A percentile compares a stretch with the other conserved stretches of the same genome.
Conservation (phyloP, 768 basidiomycete genomes). For the Lactarius hatsudake region DNA sequence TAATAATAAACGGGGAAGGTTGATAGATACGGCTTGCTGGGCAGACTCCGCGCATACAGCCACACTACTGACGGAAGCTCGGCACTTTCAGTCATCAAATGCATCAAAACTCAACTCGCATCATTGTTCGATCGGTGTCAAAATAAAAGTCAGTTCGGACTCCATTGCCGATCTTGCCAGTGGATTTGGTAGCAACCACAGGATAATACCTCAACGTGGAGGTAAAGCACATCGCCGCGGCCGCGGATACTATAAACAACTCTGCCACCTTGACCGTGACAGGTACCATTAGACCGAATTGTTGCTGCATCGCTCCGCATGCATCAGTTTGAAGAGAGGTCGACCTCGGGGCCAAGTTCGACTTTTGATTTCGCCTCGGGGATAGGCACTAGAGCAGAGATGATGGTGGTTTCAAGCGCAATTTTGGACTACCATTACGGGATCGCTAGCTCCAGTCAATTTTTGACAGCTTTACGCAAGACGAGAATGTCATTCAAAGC, state of each 20-base stretch:
- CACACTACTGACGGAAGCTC: background rate
- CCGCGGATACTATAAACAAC: too few species aligned
- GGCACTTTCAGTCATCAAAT: background rate
- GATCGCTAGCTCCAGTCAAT: background rate
- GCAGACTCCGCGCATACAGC: background rate
- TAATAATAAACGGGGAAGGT: too few species aligned
- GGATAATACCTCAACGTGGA: background rate
- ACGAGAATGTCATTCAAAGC: background rate
- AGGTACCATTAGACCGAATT: background rate
- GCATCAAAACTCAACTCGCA: background rate
- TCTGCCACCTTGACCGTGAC: too few species aligned
- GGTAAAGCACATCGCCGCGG: background rate
- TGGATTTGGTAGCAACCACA: background rate
- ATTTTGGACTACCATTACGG: background rate
- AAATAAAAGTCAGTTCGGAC: background rate
- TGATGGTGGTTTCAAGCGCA: background rate
- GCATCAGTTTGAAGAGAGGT: too few species aligned
- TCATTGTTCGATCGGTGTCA: background rate
- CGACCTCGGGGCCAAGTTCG: too few species aligned
- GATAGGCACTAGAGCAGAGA: background rate
- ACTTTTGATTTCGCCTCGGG: too few species aligned
- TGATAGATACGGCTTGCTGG: too few species aligned
- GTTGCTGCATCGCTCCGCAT: background rate
- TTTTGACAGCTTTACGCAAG: background rate
- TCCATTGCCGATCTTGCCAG: too few species aligned